These are phyloP conservation scores for Priceomyces medius DNA, from an alignment of 805 yeast species.

Conservation along the genomic window DNA sequence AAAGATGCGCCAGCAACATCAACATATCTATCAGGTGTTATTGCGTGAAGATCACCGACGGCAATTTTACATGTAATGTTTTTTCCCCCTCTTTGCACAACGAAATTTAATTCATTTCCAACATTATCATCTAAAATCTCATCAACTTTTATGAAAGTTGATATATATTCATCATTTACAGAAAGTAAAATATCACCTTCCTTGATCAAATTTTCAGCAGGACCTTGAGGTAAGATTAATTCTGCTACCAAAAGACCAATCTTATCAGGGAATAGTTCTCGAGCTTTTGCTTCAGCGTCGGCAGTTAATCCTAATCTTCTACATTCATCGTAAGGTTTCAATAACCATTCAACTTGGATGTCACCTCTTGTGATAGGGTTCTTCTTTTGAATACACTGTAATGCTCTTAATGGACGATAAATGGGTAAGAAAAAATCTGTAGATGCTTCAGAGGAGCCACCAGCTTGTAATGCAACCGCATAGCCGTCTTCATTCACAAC, in stretches of 20 bases:
- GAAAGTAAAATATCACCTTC: conserved; percentile 87
- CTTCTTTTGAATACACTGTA: conserved; percentile 62
- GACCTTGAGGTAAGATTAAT: conserved; percentile 79
- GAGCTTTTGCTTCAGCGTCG: conserved; percentile 68
- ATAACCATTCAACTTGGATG: conserved; percentile 84
- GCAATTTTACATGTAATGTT: conserved; percentile 48
- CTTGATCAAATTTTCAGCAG: conserved; percentile 66
- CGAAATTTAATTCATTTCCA: conserved; percentile 54
- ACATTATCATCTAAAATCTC: conserved; percentile 74
- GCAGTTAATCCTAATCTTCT: conserved; percentile 77
- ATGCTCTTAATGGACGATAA: conserved; percentile 77
- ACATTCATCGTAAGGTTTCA: conserved; percentile 89
- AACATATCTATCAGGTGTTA: conserved; percentile 79
- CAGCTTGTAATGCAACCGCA: conserved; percentile 92
- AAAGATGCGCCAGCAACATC: conserved; percentile 86
- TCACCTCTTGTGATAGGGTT: conserved; percentile 80
- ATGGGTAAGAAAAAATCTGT: conserved; percentile 91
- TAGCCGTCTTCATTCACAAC: conserved; percentile 87
- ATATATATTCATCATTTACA: conserved; percentile 61
- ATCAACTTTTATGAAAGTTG: conserved; percentile 78
- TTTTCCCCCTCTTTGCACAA: conserved; percentile 74
- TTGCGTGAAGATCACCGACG: conserved; percentile 75
- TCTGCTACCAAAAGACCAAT: conserved; percentile 85
- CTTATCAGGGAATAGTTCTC: conserved; percentile 65
- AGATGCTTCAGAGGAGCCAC: conserved; percentile 87